Evolutionary conservation across 768 basidiomycete species (phyloP), one percentile per base, ranked within the genome.

Genomic region (Psilocybe sp.): DNA sequence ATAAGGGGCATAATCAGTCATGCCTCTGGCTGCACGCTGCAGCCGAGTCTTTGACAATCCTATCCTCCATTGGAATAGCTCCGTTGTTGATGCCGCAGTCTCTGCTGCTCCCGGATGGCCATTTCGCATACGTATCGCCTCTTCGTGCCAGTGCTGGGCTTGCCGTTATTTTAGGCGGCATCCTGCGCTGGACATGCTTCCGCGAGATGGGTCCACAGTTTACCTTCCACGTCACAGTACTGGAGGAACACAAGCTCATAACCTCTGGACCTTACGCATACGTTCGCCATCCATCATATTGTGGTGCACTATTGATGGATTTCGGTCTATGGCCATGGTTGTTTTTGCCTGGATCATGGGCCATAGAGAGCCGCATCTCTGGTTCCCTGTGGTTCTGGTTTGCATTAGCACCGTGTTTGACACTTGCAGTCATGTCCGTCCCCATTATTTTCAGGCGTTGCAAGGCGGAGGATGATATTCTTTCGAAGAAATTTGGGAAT

Each of bases 161-260:
- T n/a, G n/a, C n/a, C n/a, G n/a, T n/a, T n/a, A n/a, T n/a, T n/a
- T n/a, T 44, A 14, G 34, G 42, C 42, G 42, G 28, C 37, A 32
- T 31, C 23, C 18, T 47, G 9, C 46, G 46, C n/a, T 47, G 28
- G 5, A 16, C 40, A 37, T 47, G 46, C 37, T 47, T 38, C 28
- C 46, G 46, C 37, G 46, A 36, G 10, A 36, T 47, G 19, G 46
- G 46, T 3, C 23, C 35, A n/a, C 35, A 47, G 28, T 47, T 47
- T 39, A 47, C 46, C 4, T 47, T 39, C 20, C 18, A 39, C 23
- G 15, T 47, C 14, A 38, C 46, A 19, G 10, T 47, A 16, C 16
- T 47, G 16, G 23, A 47, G 4, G n/a, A 40, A n/a, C 46, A 47
- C 15, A 15, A 16, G 4, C 38, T 47, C 4, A 38, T 37, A 10